Conservation (phyloP, 306 rosid species). For the Hippophae tibetana region DNA sequence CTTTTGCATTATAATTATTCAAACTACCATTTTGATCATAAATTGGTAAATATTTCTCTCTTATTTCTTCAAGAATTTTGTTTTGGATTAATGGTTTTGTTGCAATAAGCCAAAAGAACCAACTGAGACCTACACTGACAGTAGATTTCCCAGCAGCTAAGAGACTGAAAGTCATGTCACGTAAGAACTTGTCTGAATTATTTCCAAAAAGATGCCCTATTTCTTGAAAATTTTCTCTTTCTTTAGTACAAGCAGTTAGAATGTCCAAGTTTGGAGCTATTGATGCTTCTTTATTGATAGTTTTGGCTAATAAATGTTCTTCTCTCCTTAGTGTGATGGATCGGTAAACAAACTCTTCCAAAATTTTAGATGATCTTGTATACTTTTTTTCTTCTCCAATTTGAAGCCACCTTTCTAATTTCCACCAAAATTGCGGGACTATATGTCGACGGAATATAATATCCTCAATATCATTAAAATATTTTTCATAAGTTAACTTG, state of each 20-base stretch:
- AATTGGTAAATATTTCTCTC: background rate
- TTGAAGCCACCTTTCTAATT: conserved; percentile 27
- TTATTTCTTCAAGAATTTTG: conserved; percentile 39
- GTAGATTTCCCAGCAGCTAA: conserved; percentile 40
- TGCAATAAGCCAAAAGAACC: conserved; percentile 41
- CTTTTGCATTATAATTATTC: background rate
- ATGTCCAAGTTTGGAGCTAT: conserved; percentile 14
- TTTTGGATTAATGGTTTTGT: conserved; percentile 33
- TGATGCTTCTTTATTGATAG: background rate
- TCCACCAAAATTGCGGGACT: conserved; percentile 27
- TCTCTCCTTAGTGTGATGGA: conserved; percentile 19
- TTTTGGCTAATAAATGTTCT: background rate
- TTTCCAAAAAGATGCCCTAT: background rate
- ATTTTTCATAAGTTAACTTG: conserved; percentile 9
- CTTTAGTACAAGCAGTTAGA: conserved; percentile 19
- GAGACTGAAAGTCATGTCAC: conserved; percentile 31
- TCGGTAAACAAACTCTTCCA: conserved; percentile 27
- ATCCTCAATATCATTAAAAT: conserved; percentile 16
- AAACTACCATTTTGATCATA: background rate
- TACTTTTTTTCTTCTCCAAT: conserved; percentile 29
- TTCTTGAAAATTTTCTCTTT: background rate
- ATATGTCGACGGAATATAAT: conserved; percentile 7
- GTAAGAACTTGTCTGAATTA: conserved; percentile 25
- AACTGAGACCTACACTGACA: conserved; percentile 33
- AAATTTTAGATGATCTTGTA: conserved; percentile 15